Evolutionary conservation across 257 asterid genomes (phyloP).

Genomic region (Salvia splendens): DNA sequence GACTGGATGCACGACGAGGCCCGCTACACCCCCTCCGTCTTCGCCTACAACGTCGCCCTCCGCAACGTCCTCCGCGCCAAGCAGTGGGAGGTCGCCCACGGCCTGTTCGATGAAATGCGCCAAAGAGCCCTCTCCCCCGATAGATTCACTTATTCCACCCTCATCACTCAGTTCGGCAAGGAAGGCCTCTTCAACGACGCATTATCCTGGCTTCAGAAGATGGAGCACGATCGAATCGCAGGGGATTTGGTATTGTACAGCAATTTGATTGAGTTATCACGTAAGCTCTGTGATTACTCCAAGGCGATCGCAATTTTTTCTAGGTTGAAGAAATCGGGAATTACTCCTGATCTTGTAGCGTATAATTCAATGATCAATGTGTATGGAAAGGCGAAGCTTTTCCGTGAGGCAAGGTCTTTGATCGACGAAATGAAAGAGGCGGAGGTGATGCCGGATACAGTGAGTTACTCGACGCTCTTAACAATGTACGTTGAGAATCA

Average conservation of each 20-base stretch:
- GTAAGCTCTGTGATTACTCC: slow-evolving; percentile 73
- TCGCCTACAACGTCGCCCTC: slow-evolving; percentile 90
- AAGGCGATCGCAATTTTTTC: slow-evolving; percentile 83
- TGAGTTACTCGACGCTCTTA: slow-evolving; percentile 79
- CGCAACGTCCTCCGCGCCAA: slow-evolving; percentile 78
- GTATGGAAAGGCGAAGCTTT: slow-evolving; percentile 94
- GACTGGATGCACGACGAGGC: slow-evolving; percentile 93
- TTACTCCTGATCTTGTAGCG: slow-evolving; percentile 80
- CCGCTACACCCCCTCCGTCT: slow-evolving; percentile 71
- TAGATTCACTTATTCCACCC: slow-evolving; percentile 84
- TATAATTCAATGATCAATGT: slow-evolving; percentile 89
- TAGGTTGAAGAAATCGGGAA: slow-evolving; percentile 74
- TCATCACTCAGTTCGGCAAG: slow-evolving; percentile 82
- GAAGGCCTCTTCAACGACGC: slow-evolving; percentile 89
- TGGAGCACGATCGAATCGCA: slow-evolving; percentile 77
- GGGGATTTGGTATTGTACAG: slow-evolving; percentile 91
- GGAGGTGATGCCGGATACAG: slow-evolving; percentile 75
- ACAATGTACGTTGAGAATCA: slow-evolving; percentile 75
- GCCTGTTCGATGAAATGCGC: slow-evolving; percentile 98
- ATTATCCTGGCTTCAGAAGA: slow-evolving; percentile 90
- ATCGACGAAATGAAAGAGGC: slow-evolving; percentile 65
- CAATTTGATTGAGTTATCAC: slow-evolving; percentile 84
- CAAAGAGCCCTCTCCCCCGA: slow-evolving; percentile 70
- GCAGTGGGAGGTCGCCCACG: slow-evolving; percentile 71
- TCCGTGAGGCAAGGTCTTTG: slow-evolving; percentile 68